A percentile compares a stretch with the other conserved stretches of the same genome.
Evolutionary conservation across 768 basidiomycete genomes (phyloP).

Genomic region (Collybiopsis luxurians): DNA sequence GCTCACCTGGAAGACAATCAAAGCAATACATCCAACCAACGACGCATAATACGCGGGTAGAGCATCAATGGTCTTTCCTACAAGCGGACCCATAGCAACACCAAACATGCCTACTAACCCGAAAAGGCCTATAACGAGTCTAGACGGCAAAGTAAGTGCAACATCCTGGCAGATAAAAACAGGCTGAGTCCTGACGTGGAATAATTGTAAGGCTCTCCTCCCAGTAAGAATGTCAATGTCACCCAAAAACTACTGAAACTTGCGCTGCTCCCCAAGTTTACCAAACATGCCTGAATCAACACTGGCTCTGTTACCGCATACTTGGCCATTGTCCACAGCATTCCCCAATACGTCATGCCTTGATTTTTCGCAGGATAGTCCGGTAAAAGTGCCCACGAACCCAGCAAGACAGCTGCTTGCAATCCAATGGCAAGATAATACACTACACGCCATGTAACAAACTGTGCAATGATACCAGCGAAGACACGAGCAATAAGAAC

Average conservation of each 20-base stretch:
- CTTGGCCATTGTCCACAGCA: slow-evolving; percentile 56
- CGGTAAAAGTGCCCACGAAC: slow-evolving; percentile 49
- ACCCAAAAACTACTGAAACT: slow-evolving; percentile 40
- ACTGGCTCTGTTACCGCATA: slow-evolving; percentile 57
- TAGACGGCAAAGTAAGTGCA: slow-evolving; percentile 40
- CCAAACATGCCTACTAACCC: slow-evolving; percentile 54
- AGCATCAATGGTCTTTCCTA: slow-evolving; percentile 51
- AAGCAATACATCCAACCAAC: slow-evolving; percentile 36
- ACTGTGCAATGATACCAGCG: slow-evolving; percentile 54
- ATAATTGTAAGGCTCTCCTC: slow-evolving; percentile 54
- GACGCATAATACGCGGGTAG: slow-evolving; percentile 59
- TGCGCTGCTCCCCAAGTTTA: slow-evolving; percentile 42
- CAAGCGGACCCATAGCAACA: slow-evolving; percentile 47
- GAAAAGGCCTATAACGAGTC: slow-evolving; percentile 55
- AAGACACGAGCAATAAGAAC: slow-evolving; percentile 54
- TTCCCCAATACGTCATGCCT: slow-evolving; percentile 48
- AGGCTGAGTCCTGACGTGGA: slow-evolving; percentile 34
- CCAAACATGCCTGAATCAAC: slow-evolving; percentile 48
- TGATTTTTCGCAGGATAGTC: slow-evolving; percentile 57
- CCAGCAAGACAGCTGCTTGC: slow-evolving; percentile 39
- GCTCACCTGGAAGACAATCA: slow-evolving; percentile 39
- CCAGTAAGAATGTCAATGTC: slow-evolving; percentile 59
- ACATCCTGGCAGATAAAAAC: slow-evolving; percentile 32
- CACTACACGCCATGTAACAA: slow-evolving; percentile 47
- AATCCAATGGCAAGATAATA: slow-evolving; percentile 57